Evolutionary conservation across 2,329 filamentous ascomycete genomes (phyloP).

Genomic region (Nemania sp.): DNA sequence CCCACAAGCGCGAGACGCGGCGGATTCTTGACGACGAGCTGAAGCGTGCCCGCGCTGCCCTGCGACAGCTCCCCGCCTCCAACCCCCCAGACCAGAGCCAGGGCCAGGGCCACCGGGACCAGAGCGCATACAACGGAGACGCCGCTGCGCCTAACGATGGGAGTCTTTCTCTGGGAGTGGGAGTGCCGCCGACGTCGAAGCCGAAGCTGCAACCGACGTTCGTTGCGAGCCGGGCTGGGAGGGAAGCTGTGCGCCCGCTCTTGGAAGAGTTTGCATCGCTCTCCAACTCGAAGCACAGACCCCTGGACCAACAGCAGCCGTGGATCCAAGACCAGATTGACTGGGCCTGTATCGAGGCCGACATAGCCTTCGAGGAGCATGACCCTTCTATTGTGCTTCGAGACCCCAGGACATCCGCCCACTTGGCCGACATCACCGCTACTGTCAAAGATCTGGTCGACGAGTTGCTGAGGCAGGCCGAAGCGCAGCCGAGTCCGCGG

Average conservation of each 20-base stretch:
- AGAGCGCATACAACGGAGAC: neutral
- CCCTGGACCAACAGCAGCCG: constrained; percentile 20
- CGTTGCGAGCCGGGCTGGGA: neutral
- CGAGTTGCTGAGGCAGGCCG: constrained; percentile 20
- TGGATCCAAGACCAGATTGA: constrained; percentile 33
- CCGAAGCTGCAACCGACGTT: neutral
- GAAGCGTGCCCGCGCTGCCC: constrained; percentile 54
- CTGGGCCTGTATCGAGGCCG: constrained; percentile 36
- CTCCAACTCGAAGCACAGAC: constrained; percentile 25
- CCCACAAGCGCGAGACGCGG: constrained; percentile 59
- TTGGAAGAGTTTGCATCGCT: constrained; percentile 31
- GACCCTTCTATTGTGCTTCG: constrained; percentile 21
- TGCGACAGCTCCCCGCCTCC: constrained; percentile 42
- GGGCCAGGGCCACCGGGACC: constrained; percentile 10
- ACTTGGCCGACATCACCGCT: constrained; percentile 25
- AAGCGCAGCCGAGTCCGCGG: neutral
- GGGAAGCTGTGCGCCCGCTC: constrained; percentile 15
- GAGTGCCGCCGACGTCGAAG: neutral
- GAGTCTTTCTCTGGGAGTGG: too few relatives aligned
- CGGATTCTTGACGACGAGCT: constrained; percentile 65
- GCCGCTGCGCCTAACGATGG: too few relatives aligned
- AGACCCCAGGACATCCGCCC: constrained; percentile 26
- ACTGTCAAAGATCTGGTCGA: constrained; percentile 30
- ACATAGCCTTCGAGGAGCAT: constrained; percentile 32
- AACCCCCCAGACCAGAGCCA: too few relatives aligned